phyloP scores from a whole-genome alignment of 2,329 filamentous ascomycete species.

The Cladosporium sp. region DNA sequence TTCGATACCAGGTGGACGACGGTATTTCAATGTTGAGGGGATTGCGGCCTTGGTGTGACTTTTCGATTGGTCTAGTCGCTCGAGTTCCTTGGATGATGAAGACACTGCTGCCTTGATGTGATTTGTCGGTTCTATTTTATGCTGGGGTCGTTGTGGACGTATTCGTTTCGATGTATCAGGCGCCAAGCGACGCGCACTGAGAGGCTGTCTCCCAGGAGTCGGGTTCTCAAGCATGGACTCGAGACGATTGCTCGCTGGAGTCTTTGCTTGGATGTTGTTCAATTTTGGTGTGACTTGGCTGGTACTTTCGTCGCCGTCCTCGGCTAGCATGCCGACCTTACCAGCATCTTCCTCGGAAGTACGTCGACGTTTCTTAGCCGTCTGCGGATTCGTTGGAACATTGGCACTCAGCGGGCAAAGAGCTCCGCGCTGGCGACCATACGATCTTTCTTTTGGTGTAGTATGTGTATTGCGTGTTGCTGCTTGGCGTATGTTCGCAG shows the following conservation, averaged over 20 bases:
- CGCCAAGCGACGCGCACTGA: constrained; percentile 5
- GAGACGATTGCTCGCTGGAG: constrained; percentile 22
- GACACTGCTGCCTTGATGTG: background rate
- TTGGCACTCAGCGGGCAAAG: constrained; percentile 27
- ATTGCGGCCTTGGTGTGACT: background rate
- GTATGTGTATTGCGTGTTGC: background rate
- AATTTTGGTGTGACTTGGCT: constrained; percentile 22
- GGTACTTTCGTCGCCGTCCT: constrained; percentile 31
- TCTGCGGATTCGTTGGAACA: constrained; percentile 22
- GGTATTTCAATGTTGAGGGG: background rate
- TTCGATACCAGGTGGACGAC: constrained; percentile 14
- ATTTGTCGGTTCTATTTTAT: background rate
- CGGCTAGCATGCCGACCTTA: constrained; percentile 30
- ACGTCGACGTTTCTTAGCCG: constrained; percentile 1
- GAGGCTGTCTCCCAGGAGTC: constrained; percentile 19
- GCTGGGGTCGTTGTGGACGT: background rate
- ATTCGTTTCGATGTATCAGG: background rate
- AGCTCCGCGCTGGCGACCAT: constrained; percentile 18
- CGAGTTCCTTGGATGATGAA: background rate
- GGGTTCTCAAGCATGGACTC: constrained; percentile 28
- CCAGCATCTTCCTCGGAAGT: constrained; percentile 22
- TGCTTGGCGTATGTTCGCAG: background rate
- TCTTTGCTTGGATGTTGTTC: background rate
- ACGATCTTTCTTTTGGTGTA: background rate
- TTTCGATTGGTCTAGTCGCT: background rate